Evolutionary conservation across 352 stramenopile species (phyloP).

Genomic region (Pythium apleroticum): DNA sequence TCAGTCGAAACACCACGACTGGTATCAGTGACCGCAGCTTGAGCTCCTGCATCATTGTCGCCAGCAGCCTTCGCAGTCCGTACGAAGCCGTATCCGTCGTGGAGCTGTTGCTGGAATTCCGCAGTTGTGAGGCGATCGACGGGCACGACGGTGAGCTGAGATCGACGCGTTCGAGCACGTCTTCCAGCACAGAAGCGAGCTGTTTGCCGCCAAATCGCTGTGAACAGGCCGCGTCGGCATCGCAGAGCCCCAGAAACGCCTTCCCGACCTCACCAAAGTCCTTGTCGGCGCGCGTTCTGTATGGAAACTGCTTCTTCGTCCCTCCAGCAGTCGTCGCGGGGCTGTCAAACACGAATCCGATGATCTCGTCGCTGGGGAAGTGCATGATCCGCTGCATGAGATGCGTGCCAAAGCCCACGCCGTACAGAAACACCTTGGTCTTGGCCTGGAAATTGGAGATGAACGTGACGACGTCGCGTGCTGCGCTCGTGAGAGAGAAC

Average conservation of each 20-base stretch:
- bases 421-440: slow-evolving; percentile 60
- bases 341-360: slow-evolving; percentile 66
- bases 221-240: slow-evolving; percentile 39
- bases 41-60: slow-evolving; percentile 43
- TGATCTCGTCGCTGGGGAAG: slow-evolving; percentile 42
- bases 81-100: slow-evolving; percentile 32
- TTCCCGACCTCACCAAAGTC: slow-evolving; percentile 40
- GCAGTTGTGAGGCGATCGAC: neutral
- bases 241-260: slow-evolving; percentile 49
- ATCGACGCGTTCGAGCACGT: slow-evolving; percentile 22
- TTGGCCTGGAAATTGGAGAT: slow-evolving; percentile 46
- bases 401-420: slow-evolving; percentile 65
- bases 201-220: slow-evolving; percentile 18
- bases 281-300: slow-evolving; percentile 17
- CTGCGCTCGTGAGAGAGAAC: slow-evolving; percentile 70
- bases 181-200: slow-evolving; percentile 13
- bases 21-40: slow-evolving; percentile 62
- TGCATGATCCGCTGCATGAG: slow-evolving; percentile 67
- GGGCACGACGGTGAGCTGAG: neutral
- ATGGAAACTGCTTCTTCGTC: slow-evolving; percentile 24
- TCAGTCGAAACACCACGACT: slow-evolving; percentile 53
- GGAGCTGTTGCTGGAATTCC: slow-evolving; percentile 16
- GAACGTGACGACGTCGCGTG: slow-evolving; percentile 56
- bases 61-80: slow-evolving; percentile 47
- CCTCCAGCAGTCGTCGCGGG: slow-evolving; percentile 35